Base-by-base conservation (phyloP, 352 stramenopile genomes). In the Phytophthora brassicae region DNA sequence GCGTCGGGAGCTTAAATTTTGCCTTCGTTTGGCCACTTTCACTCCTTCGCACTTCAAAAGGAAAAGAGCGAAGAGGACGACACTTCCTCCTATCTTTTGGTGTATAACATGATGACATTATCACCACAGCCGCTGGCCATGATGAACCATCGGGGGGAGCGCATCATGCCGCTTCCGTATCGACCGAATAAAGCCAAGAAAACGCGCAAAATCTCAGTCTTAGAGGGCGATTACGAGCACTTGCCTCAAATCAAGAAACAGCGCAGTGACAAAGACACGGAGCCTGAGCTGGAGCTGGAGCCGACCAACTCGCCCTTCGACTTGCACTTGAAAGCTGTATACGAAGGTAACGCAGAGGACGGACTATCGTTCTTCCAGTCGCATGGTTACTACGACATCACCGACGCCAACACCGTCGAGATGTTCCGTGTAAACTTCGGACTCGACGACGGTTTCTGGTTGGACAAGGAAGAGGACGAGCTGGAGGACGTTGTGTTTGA, bases 321-420 rank as follows among this genome's bases (percentile, higher is more conserved):
- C 31, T 39, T 74, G 50, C 82, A 91, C 62, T 43, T 91, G 26
- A 65, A 86, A 47, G 76, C 79, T 17, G 80, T 91, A 6, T 91
- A 91, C 58, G 66, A 74, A 11, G 80, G 78, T 24, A 43, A 60
- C 24, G 75, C 67, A 16, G 76, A 87, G 41, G 80, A 89, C 33
- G 84, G 84, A 1, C 57, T 91, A 28, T 70, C 67, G 57, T 94
- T 94, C 68, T 94, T 94, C 55, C 75, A 90, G 66, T 84, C 79
- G 16, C 79, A 90, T 38, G 84, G 84, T 12, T 94, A 94, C 69
- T 94, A 90, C 55, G 84, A 94, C 72, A 70, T 90, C 29, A 75
- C 60, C 14, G 84, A 94, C n/a, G 81, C 79, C 48, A 94, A 94
- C 60, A 94, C 84, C 1, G 77, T 94, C 12, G 75, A 77, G 43